Percentiles rank a stretch among this genome's conserved stretches.
These are phyloP conservation scores for Dendrobium nobile DNA, from an alignment of 106 monocot genomes.

Conservation along the genomic window DNA sequence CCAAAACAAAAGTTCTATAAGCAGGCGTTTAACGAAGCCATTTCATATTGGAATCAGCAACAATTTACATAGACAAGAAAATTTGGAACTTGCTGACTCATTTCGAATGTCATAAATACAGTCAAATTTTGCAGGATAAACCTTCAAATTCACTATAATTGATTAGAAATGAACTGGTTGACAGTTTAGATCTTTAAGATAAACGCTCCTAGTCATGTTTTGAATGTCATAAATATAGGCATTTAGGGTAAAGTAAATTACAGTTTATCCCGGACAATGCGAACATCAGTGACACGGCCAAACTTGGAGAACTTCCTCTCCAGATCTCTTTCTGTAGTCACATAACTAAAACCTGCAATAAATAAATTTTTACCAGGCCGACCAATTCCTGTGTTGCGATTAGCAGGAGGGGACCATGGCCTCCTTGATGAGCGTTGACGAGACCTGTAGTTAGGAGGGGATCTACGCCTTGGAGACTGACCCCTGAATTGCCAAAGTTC, in stretches of 20 bases:
- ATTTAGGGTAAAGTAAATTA: slow-evolving; percentile 4
- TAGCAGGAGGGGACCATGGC: slow-evolving; percentile 52
- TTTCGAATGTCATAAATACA: no score
- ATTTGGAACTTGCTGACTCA: no score
- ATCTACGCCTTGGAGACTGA: slow-evolving; percentile 41
- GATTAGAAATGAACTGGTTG: background rate
- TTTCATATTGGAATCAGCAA: background rate
- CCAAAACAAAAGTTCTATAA: background rate
- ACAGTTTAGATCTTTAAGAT: background rate
- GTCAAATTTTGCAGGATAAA: no score
- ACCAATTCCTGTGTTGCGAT: slow-evolving; percentile 50
- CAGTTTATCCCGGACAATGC: slow-evolving; percentile 57
- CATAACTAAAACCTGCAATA: slow-evolving; percentile 62
- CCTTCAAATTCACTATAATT: background rate
- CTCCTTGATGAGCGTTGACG: slow-evolving; percentile 45
- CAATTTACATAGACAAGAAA: background rate
- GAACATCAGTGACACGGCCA: slow-evolving; percentile 63
- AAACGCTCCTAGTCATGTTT: background rate
- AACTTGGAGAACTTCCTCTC: slow-evolving; percentile 65
- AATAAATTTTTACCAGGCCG: slow-evolving; percentile 54
- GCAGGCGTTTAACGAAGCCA: background rate
- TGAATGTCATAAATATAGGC: background rate
- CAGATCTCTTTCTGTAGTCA: slow-evolving; percentile 59
- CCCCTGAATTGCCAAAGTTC: slow-evolving; percentile 11
- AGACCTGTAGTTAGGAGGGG: slow-evolving; percentile 33